Percentiles rank a stretch among this genome's conserved stretches.
These are phyloP conservation scores for Chrysosporium keratinophilum DNA, from an alignment of 2,329 filamentous ascomycete genomes.

Conservation along the genomic window DNA sequence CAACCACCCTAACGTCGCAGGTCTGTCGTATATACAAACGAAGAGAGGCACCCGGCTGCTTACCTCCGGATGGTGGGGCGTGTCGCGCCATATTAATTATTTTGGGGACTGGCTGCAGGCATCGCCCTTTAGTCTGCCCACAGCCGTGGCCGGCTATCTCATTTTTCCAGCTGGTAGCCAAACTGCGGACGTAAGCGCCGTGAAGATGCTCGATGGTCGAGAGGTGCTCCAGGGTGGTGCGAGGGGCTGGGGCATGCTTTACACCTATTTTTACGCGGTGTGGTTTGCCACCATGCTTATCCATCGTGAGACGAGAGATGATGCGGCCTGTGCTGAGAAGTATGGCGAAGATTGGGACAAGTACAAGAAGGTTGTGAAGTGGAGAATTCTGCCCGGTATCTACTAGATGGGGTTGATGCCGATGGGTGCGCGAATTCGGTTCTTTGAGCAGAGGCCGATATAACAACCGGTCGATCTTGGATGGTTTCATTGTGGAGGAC, in stretches of 20 bases:
- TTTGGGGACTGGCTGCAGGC: conserved; percentile 18
- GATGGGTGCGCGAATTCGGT: too few species aligned
- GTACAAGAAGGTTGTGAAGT: conserved; percentile 15
- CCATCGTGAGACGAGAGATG: conserved; percentile 19
- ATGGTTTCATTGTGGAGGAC: too few species aligned
- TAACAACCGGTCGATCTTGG: too few species aligned
- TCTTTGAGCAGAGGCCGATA: too few species aligned
- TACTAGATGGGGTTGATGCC: conserved; percentile 12
- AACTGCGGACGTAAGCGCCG: neutral
- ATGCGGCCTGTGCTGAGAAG: conserved; percentile 18
- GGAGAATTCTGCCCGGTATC: conserved; percentile 16
- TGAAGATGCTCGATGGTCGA: conserved; percentile 11
- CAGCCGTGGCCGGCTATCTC: conserved; percentile 17
- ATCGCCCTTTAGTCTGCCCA: conserved; percentile 17
- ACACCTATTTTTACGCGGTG: conserved; percentile 18
- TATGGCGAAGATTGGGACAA: conserved; percentile 19
- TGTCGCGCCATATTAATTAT: conserved; percentile 18
- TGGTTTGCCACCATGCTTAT: conserved; percentile 19
- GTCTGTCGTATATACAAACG: conserved; percentile 80
- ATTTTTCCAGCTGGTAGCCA: conserved; percentile 9
- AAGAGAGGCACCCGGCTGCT: conserved; percentile 14
- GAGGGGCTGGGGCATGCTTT: conserved; percentile 16
- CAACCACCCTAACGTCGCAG: conserved; percentile 62
- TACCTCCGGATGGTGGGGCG: conserved; percentile 18
- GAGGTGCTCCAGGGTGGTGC: conserved; percentile 10